Base-by-base conservation (phyloP, 179 eudicot genomes). In the Kewa caespitosa region DNA sequence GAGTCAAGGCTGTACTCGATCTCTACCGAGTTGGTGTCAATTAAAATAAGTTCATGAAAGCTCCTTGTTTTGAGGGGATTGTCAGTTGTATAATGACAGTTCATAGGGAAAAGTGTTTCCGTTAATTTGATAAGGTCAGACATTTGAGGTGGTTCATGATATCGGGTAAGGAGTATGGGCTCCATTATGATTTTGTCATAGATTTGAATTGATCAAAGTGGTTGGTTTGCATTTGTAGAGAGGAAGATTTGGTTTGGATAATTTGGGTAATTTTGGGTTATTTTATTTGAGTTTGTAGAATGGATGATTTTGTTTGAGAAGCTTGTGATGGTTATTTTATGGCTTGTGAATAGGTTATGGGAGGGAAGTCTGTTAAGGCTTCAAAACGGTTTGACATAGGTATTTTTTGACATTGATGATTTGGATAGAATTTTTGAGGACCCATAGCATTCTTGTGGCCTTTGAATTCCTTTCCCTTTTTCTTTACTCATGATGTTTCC, bases 401-500 rank as follows among this genome's bases (percentile, higher is more conserved):
- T 1, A 33, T 20, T 1, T 4, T 1, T 12, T 8, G 13, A 5
- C 18, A 2, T 62, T 62, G 67, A 62, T 8, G 33, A 0, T 37
- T 6, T 62, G 17, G 17, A 28, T 43, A 22, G 28, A 22, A 34
- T 43, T 43, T 43, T 43, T 34, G 27, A 57, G 14, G 18, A 22
- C 12, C 12, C 23, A 20, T 18, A 2, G 18, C n/a, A 62, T 34
- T 64, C 6, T 36, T 15, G 39, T 0, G 67, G 22, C 5, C 5
- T 32, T n/a, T 62, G 10, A 15, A 28, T 36, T 0, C 37, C 46
- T 38, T 60, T 60, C 37, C 23, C 55, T 4, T 50, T 50, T 50
- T 50, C 55, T 18, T 65, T 65, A 46, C 46, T 65, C 69, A 65
- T 65, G 1, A 25, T 50, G 23, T 37, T 65, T 65, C 69, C n/a